These are phyloP conservation scores for Neurospora sublineolata DNA, from an alignment of 495 filamentous ascomycete genomes.

Conservation along the genomic window DNA sequence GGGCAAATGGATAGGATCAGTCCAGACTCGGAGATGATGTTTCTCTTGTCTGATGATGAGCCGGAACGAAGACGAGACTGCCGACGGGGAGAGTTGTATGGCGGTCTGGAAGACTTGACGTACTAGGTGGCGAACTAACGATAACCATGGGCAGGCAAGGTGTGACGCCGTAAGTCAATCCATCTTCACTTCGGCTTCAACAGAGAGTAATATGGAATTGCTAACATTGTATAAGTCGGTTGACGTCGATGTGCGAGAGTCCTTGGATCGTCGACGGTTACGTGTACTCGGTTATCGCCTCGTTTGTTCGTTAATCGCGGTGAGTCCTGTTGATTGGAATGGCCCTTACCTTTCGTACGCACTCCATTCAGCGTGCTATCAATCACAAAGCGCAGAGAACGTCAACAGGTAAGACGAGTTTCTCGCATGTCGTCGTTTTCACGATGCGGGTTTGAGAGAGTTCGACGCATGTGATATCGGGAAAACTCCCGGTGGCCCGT, in stretches of 20 bases:
- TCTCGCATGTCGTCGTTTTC: neutral
- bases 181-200: neutral
- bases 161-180: neutral
- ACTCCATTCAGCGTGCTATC: neutral
- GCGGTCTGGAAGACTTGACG: neutral
- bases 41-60: neutral
- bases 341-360: neutral
- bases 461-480: neutral
- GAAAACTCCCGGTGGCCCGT: neutral
- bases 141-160: neutral
- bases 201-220: neutral
- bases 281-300: neutral
- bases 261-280: neutral
- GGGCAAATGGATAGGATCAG: neutral
- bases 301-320: neutral
- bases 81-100: neutral
- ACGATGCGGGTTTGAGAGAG: neutral
- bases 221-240: neutral
- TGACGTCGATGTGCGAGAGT: neutral
- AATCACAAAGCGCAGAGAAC: neutral
- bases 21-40: neutral
- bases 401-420: neutral
- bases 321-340: neutral
- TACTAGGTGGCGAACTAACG: neutral
- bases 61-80: neutral